phyloP scores from a whole-genome alignment of 495 filamentous ascomycete genomes.

The Penicillium parvum region DNA sequence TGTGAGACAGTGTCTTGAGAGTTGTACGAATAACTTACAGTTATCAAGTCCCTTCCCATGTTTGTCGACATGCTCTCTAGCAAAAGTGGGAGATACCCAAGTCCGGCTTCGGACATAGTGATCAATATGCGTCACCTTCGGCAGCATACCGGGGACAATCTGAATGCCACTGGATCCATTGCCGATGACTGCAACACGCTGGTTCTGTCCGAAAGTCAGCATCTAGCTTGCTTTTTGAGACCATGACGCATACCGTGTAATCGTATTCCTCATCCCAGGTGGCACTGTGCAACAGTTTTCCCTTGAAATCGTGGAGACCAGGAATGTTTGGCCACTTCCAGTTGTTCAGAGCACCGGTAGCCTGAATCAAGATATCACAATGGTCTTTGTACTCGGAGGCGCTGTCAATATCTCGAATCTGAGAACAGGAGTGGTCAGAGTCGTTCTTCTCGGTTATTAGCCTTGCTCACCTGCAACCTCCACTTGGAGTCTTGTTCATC shows the following conservation, averaged over 20 bases:
- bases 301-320: conserved; percentile 50
- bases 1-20: not conserved
- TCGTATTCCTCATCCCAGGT: conserved; percentile 43
- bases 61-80: conserved; percentile 28
- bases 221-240: not conserved
- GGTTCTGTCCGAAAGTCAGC: conserved; percentile 30
- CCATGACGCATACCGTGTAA: conserved; percentile 19
- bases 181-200: conserved; percentile 52
- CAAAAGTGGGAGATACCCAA: conserved; percentile 44
- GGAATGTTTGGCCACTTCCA: conserved; percentile 53
- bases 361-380: conserved; percentile 55
- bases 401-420: conserved; percentile 39
- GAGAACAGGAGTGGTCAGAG: not conserved
- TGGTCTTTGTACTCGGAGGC: conserved; percentile 37
- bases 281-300: conserved; percentile 53
- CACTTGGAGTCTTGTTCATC: conserved; percentile 39
- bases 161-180: conserved; percentile 51
- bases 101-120: conserved; percentile 40
- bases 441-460: no score
- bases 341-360: conserved; percentile 52
- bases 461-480: conserved; percentile 36
- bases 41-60: conserved; percentile 28
- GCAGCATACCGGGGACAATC: conserved; percentile 58
- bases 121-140: conserved; percentile 43
- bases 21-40: conserved; percentile 19